phyloP scores from a whole-genome alignment of 208 protist species.

The Naegleria gruberi region DNA sequence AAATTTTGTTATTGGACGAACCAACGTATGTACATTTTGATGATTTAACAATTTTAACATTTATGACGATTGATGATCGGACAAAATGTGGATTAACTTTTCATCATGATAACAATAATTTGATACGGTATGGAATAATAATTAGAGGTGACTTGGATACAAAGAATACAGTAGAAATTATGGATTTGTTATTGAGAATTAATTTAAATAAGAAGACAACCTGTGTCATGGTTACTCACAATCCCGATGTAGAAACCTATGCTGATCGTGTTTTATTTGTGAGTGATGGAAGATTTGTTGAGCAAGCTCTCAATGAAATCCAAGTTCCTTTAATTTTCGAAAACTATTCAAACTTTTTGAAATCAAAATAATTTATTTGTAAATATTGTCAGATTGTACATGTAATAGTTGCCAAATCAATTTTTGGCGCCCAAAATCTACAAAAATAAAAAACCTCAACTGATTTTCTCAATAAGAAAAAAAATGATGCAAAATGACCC shows the following conservation, averaged over 20 bases:
- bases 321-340: slow-evolving; percentile 18
- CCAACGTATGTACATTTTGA: slow-evolving; percentile 64
- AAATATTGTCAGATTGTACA: neutral
- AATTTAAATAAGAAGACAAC: slow-evolving; percentile 82
- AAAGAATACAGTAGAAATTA: slow-evolving; percentile 86
- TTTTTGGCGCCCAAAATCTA: neutral
- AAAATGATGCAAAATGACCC: neutral
- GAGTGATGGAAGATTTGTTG: slow-evolving; percentile 60
- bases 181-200: slow-evolving; percentile 90
- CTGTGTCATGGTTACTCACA: slow-evolving; percentile 93
- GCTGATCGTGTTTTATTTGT: slow-evolving; percentile 90
- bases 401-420: neutral
- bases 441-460: neutral
- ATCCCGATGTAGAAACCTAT: slow-evolving; percentile 94
- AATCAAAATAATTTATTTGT: neutral
- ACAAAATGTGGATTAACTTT: too few species aligned
- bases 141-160: slow-evolving; percentile 73
- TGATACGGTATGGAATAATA: neutral
- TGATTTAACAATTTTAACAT: neutral
- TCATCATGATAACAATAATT: neutral
- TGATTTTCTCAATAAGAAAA: neutral
- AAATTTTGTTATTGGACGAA: slow-evolving; percentile 89
- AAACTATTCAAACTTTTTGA: neutral
- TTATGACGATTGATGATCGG: neutral
- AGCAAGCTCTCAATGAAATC: slow-evolving; percentile 5